phyloP scores from a whole-genome alignment of 805 yeast species.

The Kregervanrija delftensis region DNA sequence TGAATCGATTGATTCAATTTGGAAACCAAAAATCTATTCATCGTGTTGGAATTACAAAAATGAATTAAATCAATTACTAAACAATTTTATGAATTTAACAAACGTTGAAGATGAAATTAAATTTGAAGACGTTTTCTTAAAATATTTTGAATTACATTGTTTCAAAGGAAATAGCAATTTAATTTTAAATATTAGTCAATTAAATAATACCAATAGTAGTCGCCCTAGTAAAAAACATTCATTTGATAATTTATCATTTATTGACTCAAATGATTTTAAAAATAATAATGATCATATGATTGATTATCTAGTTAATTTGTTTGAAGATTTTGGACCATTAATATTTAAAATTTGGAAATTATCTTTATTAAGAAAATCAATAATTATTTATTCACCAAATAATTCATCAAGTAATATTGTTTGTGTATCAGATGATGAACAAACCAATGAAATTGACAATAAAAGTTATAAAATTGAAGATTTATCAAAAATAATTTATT shows the following conservation, averaged over 20 bases:
- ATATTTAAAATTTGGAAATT: conserved; percentile 60
- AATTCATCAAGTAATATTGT: conserved; percentile 13
- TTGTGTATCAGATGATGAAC: conserved; percentile 4
- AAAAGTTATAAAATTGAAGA: conserved; percentile 23
- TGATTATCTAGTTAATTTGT: conserved; percentile 36
- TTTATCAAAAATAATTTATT: conserved; percentile 46
- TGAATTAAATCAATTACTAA: conserved; percentile 26
- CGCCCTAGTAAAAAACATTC: conserved; percentile 3
- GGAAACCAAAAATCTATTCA: conserved; percentile 37
- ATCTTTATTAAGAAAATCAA: conserved; percentile 48
- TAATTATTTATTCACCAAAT: conserved; percentile 37
- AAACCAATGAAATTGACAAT: conserved; percentile 1
- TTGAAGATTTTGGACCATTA: conserved; percentile 56
- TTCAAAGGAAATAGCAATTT: not conserved
- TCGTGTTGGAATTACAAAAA: conserved; percentile 38
- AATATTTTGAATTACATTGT: conserved; percentile 17
- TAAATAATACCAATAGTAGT: too few relatives aligned
- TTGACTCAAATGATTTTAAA: not conserved
- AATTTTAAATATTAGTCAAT: too few relatives aligned
- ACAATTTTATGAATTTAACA: conserved; percentile 20
- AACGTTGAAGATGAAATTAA: conserved; percentile 13
- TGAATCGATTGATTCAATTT: conserved; percentile 13
- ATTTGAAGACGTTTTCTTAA: conserved; percentile 15
- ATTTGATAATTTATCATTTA: not conserved
- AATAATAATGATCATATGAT: conserved; percentile 35